phyloP scores from a whole-genome alignment of 495 filamentous ascomycete genomes.

The Tuber aestivum region DNA sequence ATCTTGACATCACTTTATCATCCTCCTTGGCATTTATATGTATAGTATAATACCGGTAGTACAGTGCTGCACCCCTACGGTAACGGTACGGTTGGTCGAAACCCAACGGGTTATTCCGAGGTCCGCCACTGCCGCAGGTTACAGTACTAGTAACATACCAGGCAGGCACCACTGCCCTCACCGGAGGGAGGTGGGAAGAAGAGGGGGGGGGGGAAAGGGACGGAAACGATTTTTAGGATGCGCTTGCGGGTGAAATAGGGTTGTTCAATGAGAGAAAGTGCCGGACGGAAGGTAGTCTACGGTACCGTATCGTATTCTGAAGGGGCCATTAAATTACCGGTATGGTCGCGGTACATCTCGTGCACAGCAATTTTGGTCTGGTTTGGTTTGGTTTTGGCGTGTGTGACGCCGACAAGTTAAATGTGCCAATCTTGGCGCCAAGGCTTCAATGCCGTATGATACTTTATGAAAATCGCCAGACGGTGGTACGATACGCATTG shows the following conservation, averaged over 20 bases:
- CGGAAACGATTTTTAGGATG: not conserved
- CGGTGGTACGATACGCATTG: not conserved
- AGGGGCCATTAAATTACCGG: too few relatives aligned
- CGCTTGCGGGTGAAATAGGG: not conserved
- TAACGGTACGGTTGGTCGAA: not conserved
- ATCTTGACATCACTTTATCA: not conserved
- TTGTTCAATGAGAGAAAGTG: not conserved
- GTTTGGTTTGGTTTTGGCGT: too few relatives aligned
- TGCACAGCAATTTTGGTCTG: not conserved
- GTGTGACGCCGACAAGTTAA: too few relatives aligned
- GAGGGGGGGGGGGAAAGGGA: too few relatives aligned
- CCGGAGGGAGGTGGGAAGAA: too few relatives aligned
- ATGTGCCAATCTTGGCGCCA: not conserved
- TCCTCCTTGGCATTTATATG: not conserved
- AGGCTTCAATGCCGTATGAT: not conserved
- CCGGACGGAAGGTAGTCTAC: too few relatives aligned
- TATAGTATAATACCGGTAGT: too few relatives aligned
- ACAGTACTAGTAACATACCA: too few relatives aligned
- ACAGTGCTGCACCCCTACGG: not conserved
- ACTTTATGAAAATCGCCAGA: not conserved
- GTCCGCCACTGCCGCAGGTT: not conserved
- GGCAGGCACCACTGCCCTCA: not conserved
- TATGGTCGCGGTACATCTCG: not conserved
- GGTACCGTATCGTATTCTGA: not conserved
- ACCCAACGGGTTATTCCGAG: not conserved